phyloP scores from a whole-genome alignment of 305 asterid genomes.

The Fraxinus ornus region DNA sequence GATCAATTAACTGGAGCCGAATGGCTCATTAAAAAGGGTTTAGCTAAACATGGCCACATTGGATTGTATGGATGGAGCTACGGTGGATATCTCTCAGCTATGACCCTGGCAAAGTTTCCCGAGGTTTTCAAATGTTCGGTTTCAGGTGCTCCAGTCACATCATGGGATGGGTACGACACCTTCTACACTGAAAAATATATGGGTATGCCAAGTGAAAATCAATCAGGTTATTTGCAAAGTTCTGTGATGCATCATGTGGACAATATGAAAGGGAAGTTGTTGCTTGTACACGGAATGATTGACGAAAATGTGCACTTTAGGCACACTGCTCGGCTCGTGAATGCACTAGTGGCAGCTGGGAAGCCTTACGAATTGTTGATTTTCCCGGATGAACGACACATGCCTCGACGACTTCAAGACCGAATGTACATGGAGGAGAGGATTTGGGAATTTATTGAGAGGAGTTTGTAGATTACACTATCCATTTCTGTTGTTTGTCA shows the following conservation, averaged over 20 bases:
- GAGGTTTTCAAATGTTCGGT: slow-evolving; percentile 67
- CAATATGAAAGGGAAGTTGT: slow-evolving; percentile 62
- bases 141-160: slow-evolving; percentile 90
- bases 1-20: slow-evolving; percentile 82
- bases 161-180: slow-evolving; percentile 94
- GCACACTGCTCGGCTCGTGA: slow-evolving; percentile 89
- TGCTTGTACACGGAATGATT: slow-evolving; percentile 91
- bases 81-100: slow-evolving; percentile 91
- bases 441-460: slow-evolving; percentile 78
- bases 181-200: slow-evolving; percentile 86
- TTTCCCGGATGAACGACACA: slow-evolving; percentile 90
- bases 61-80: slow-evolving; percentile 95
- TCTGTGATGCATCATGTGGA: slow-evolving; percentile 66
- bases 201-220: slow-evolving; percentile 74
- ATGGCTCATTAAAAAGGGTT: slow-evolving; percentile 71
- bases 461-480: slow-evolving; percentile 50
- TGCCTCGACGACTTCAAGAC: slow-evolving; percentile 68
- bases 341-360: slow-evolving; percentile 64
- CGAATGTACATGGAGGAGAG: slow-evolving; percentile 86
- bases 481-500: neutral
- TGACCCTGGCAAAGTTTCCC: slow-evolving; percentile 66
- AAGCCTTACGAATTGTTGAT: slow-evolving; percentile 69
- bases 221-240: slow-evolving; percentile 43
- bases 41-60: slow-evolving; percentile 58
- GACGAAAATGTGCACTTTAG: slow-evolving; percentile 95